These are phyloP conservation scores for Wolfiporia cocos DNA, from an alignment of 1,284 basidiomycete genomes.

Conservation along the genomic window DNA sequence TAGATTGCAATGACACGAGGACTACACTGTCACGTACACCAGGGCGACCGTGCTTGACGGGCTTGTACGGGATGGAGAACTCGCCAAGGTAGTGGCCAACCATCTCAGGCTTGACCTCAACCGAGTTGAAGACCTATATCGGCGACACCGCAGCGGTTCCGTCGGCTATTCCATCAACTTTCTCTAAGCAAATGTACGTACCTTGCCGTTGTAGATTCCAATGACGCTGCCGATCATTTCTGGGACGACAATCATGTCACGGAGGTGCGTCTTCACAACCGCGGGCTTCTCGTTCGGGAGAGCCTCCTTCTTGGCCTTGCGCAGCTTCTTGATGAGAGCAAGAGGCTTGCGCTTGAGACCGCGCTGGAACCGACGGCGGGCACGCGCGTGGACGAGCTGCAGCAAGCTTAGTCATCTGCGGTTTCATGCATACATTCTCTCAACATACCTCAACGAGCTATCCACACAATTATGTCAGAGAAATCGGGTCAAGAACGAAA, in stretches of 20 bases:
- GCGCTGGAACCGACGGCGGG: constrained; percentile 97
- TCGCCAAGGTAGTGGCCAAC: constrained; percentile 98
- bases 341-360: constrained; percentile 98
- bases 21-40: constrained; percentile 58
- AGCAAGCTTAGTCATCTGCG: too few relatives aligned
- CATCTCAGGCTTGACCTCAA: constrained; percentile 99
- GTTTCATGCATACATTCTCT: too few relatives aligned
- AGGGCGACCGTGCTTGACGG: constrained; percentile 99
- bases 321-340: constrained; percentile 99
- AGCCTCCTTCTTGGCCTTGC: constrained; percentile 99
- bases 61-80: constrained; percentile 93
- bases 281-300: constrained; percentile 98
- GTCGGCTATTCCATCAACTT: not conserved
- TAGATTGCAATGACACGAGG: constrained; percentile 9
- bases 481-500: not conserved
- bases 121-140: constrained; percentile 83
- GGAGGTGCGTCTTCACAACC: constrained; percentile 98
- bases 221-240: constrained; percentile 99
- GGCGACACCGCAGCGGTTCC: not conserved
- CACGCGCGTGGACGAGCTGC: constrained; percentile 96
- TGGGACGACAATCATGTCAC: constrained; percentile 99
- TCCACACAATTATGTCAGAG: too few relatives aligned
- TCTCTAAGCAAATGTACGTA: constrained; percentile 25
- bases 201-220: constrained; percentile 98
- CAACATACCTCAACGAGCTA: constrained; percentile 76